Base-by-base conservation (phyloP, 2,329 filamentous ascomycete species). In the Colletotrichum sansevieriae region DNA sequence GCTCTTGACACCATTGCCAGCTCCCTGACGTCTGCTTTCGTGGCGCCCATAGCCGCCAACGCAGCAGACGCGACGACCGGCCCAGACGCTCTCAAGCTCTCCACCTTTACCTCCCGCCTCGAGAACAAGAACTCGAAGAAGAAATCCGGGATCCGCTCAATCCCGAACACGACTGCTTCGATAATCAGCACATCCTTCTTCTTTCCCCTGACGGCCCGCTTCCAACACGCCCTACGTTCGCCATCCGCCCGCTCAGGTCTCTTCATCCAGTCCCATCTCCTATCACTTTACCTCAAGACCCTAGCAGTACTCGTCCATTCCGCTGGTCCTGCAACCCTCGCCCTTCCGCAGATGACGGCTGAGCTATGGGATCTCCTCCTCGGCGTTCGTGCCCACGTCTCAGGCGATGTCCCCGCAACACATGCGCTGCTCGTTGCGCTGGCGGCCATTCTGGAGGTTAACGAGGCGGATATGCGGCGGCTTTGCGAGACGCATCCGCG, bases 361-460 rank as follows among this genome's bases (percentile, higher is more conserved):
- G 94, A 98, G 79, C 87, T 97, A 18, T 95, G 95, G 88, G 87
- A 91, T 52, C 81, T 99, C n/a, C 82, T 98, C 3, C 87, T 98
- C 0, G 73, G 87, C 2, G 83, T 97, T 2, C 86, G 91, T 7
- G 88, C 84, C 49, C 80, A 84, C 52, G 84, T 85, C 44, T 83
- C 85, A 33, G 87, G 86, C 1, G 92, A 96, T 71, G 79, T 91
- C 1, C 81, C 83, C 0, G 87, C 97, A 1, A 84, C 93, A 20
- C 89, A 91, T 55, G 92, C 93, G 0, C 84, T 97, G 65, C 82
- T 98, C 1, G 92, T 97, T 66, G 89, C 91, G 2, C 87, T 97
- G 68, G 83, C 97, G 57, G 92, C 93, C 7, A 77, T 97, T 60
- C 80, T 99, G 13, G 94, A 98, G 75, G 85, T 97, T 43, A 97